Evolutionary conservation across 2,329 filamentous ascomycete species (phyloP).

Genomic region (Epichloe aotearoae): DNA sequence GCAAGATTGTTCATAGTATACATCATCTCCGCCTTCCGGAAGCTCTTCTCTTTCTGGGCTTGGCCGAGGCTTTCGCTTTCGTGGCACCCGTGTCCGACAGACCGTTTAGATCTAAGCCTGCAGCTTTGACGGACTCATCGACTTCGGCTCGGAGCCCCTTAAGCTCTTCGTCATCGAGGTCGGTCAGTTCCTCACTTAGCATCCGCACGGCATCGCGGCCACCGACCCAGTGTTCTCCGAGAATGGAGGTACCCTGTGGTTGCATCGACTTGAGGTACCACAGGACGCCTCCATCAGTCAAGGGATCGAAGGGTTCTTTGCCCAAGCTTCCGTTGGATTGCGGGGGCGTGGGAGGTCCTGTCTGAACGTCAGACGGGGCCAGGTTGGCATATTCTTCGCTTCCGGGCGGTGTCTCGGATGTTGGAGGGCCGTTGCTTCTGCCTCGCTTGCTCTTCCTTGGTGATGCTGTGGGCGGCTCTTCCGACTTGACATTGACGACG

Average conservation of each 20-base stretch:
- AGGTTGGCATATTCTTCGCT: slow-evolving; percentile 30
- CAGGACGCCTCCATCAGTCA: slow-evolving; percentile 64
- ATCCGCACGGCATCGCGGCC: slow-evolving; percentile 52
- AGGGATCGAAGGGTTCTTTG: slow-evolving; percentile 35
- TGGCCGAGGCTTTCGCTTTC: slow-evolving; percentile 16
- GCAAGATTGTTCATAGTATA: not conserved
- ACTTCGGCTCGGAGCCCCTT: slow-evolving; percentile 51
- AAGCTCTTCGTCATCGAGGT: slow-evolving; percentile 83
- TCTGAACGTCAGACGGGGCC: slow-evolving; percentile 15
- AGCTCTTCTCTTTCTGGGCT: slow-evolving; percentile 21
- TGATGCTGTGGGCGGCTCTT: slow-evolving; percentile 8
- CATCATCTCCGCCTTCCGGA: slow-evolving; percentile 22
- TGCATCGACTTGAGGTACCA: slow-evolving; percentile 83
- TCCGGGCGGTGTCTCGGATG: slow-evolving; percentile 33
- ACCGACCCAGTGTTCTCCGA: slow-evolving; percentile 51
- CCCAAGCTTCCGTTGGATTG: slow-evolving; percentile 47
- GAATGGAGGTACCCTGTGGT: slow-evolving; percentile 63
- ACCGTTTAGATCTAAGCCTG: slow-evolving; percentile 13
- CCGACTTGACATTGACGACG: slow-evolving; percentile 10
- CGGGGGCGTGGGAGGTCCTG: slow-evolving; percentile 50
- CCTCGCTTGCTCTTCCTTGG: slow-evolving; percentile 14
- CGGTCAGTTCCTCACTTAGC: slow-evolving; percentile 79
- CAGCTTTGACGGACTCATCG: slow-evolving; percentile 25
- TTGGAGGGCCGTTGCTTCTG: slow-evolving; percentile 11
- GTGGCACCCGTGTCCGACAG: slow-evolving; percentile 7